Evolutionary conservation across 768 basidiomycete species (phyloP).

Genomic region (Tricholoma saponaceum): DNA sequence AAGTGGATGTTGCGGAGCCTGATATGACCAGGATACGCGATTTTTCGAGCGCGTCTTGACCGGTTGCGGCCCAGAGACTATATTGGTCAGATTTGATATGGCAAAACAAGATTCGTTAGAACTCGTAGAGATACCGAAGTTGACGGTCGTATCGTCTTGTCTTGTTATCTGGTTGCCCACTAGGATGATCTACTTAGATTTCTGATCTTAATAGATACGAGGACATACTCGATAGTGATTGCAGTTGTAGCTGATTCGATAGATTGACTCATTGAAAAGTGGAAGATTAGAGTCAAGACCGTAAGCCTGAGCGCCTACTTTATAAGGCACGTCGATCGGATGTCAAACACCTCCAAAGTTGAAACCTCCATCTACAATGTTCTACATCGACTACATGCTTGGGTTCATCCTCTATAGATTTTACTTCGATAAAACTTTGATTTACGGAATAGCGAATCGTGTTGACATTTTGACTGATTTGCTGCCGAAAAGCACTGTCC

Average conservation of each 20-base stretch:
- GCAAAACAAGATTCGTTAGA: background rate
- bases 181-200: constrained; percentile 17
- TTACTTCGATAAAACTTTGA: too few relatives aligned
- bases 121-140: constrained; percentile 55
- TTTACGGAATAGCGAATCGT: too few relatives aligned
- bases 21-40: constrained; percentile 80
- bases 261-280: constrained; percentile 9
- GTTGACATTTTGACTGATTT: too few relatives aligned
- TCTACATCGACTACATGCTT: too few relatives aligned
- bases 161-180: constrained; percentile 77
- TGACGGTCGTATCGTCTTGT: constrained; percentile 94
- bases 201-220: background rate
- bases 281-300: background rate
- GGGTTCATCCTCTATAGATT: too few relatives aligned
- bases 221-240: constrained; percentile 7
- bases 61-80: constrained; percentile 91
- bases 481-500: too few relatives aligned
- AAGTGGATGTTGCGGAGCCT: constrained; percentile 78
- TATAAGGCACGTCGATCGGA: too few relatives aligned
- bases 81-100: background rate
- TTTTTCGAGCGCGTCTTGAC: constrained; percentile 85
- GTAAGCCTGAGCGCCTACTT: too few relatives aligned
- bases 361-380: too few relatives aligned
- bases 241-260: constrained; percentile 27
- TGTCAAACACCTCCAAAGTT: too few relatives aligned